Evolutionary conservation across 2,329 filamentous ascomycete genomes (phyloP), one percentile per base, ranked within the genome.

Genomic region (Fusarium tjaetaba): DNA sequence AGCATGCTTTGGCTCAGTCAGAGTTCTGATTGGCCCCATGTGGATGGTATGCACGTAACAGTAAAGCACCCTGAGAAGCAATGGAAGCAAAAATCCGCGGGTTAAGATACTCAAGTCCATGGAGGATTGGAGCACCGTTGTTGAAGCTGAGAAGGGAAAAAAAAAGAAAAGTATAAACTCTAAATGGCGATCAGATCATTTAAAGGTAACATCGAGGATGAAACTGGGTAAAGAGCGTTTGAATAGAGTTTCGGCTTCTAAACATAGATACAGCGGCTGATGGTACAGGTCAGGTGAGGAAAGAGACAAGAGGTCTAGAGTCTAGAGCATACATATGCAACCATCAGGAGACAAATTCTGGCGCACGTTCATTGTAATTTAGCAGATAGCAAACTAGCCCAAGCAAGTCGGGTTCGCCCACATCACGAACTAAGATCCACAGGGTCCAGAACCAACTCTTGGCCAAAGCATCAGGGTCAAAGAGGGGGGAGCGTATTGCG

Each of bases 291-390:
- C 24, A 45, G 11, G n/a, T 26, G 24, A 26, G 42, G 11, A 45
- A 18, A 45, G 42, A 26, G 24, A 26, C 5, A 0, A 26, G 3
- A 45, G 42, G 7, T 45, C 11, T 24, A 0, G n/a, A 45, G 11
- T 26, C 7, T 45, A 4, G 16, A 45, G 9, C 11, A 26, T 7
- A 8, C 16, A 45, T 18, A 18, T 20, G 4, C 16, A 20, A 26
- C 24, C 16, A 45, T 26, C 24, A 26, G 16, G 24, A 20, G 11
- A 26, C 24, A 4, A 9, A 13, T 6, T 45, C 11, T 18, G 3
- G 5, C n/a, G 4, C 11, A 45, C 4, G 4, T 8, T 13, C 0
- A 20, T 4, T 5, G 2, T 4, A 16, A 16, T 18, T 0, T 1
- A 11, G 24, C 2, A 20, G 24, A 20, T 20, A 9, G 11, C n/a